Percentiles rank a stretch among this genome's conserved stretches.
Conservation (phyloP, 305 asterid genomes). For the Rubia tinctorum region DNA sequence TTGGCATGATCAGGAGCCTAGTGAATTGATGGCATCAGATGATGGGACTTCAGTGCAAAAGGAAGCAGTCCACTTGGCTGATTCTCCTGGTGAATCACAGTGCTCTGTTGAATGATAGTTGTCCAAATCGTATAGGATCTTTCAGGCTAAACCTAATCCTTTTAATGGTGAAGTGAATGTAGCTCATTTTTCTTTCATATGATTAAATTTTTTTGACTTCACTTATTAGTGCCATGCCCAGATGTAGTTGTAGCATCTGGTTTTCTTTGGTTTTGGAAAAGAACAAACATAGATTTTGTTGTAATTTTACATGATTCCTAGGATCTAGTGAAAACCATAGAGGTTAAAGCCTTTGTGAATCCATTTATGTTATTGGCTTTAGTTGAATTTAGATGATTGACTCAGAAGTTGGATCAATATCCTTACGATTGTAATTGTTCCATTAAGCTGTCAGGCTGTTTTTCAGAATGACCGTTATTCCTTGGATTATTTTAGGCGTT, state of each 20-base stretch:
- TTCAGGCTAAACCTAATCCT: conserved; percentile 31
- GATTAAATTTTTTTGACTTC: conserved; percentile 33
- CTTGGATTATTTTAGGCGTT: neutral
- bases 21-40: conserved; percentile 14
- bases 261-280: conserved; percentile 6
- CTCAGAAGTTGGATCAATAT: neutral
- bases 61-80: conserved; percentile 29
- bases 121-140: conserved; percentile 20
- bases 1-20: conserved; percentile 15
- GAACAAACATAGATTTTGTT: conserved; percentile 8
- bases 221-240: conserved; percentile 21
- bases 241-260: conserved; percentile 7
- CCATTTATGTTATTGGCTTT: conserved; percentile 7
- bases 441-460: neutral
- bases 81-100: conserved; percentile 20
- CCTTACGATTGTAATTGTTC: neutral
- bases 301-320: conserved; percentile 10
- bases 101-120: conserved; percentile 28
- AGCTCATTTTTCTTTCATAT: conserved; percentile 22
- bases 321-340: conserved; percentile 3
- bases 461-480: neutral
- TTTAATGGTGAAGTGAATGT: conserved; percentile 30
- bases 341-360: conserved; percentile 12
- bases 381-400: conserved; percentile 8
- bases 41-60: conserved; percentile 26